Evolutionary conservation across 2,329 filamentous ascomycete genomes (phyloP).

Genomic region (Pyricularia grisea): DNA sequence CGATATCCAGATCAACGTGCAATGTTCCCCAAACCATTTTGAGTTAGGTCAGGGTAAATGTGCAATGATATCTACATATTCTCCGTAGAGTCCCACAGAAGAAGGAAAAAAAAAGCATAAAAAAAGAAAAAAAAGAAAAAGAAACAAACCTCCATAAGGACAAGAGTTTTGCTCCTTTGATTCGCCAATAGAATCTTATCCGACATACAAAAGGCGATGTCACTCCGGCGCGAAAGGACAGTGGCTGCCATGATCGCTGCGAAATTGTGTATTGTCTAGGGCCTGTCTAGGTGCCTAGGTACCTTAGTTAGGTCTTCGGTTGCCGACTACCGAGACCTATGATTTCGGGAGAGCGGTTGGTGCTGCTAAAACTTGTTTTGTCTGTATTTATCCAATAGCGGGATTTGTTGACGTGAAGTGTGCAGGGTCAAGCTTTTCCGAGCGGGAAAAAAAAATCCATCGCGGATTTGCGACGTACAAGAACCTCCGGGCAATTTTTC

Average conservation of each 20-base stretch:
- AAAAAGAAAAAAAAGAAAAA: too few relatives aligned
- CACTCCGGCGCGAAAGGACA: background rate
- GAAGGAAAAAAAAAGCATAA: background rate
- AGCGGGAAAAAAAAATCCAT: background rate
- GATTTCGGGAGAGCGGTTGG: background rate
- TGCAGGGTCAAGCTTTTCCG: background rate
- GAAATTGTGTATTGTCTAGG: too few relatives aligned
- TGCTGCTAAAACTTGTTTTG: background rate
- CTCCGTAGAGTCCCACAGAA: too few relatives aligned
- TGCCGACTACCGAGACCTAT: too few relatives aligned
- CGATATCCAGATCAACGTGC: too few relatives aligned
- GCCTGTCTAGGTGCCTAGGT: too few relatives aligned
- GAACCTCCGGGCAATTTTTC: background rate
- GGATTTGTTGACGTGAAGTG: background rate
- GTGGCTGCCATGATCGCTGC: background rate
- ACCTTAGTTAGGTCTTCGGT: too few relatives aligned
- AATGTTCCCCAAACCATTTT: too few relatives aligned
- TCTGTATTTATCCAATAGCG: background rate
- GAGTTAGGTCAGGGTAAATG: too few relatives aligned
- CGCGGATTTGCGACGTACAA: background rate
- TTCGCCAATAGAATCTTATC: background rate
- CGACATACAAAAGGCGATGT: background rate
- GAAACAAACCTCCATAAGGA: too few relatives aligned
- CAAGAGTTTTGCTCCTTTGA: background rate
- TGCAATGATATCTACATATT: too few relatives aligned